Base-by-base conservation (phyloP, 805 yeast species). In the Yarrowia keelungensis region DNA sequence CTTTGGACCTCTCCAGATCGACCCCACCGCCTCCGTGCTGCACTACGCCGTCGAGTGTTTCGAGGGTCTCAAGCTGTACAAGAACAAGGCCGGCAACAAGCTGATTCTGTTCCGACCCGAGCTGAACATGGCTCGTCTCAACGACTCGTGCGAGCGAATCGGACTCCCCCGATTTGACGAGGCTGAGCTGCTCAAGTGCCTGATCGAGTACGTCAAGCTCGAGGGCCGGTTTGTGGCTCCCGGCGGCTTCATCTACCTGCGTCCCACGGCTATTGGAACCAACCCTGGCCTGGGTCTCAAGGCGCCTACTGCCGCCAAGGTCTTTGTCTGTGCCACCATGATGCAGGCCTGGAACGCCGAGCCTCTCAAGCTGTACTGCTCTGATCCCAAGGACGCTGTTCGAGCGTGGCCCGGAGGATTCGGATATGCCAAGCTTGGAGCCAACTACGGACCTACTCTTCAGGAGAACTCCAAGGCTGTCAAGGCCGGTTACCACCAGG, bases 361-460 rank as follows among this genome's bases (percentile, higher is more conserved):
- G 41, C 98, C 94, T 42, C 98, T 98, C 65, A 98, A 98, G 41
- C 94, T 94, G 85, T 92, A 90, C 81, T 84, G 89, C 76, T 90
- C 97, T n/a, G 98, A 98, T 35, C 94, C 94, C 87, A 92, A 93
- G 81, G 97, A 98, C 51, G 97, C 97, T 65, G 93, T 93, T 39
- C 90, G 99, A 83, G 98, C 99, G 36, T 94, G 98, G 98, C 98
- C 98, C 78, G 97, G 97, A 76, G 99, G 98, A 79, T 92, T 88
- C 75, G 99, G 99, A 80, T 89, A 94, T 86, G 89, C 87, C 80
- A 94, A 94, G 81, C 86, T 94, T 75, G 99, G 99, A 80, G 98
- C 97, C 71, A 94, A 94, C 84, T 94, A 94, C 77, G 99, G 98
- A 53, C 98, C 98, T 71, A 91, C 97, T 79, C 87, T 93, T 75